These are phyloP conservation scores for Diaporthe ilicicola DNA, from an alignment of 2,329 filamentous ascomycete species.

Conservation along the genomic window DNA sequence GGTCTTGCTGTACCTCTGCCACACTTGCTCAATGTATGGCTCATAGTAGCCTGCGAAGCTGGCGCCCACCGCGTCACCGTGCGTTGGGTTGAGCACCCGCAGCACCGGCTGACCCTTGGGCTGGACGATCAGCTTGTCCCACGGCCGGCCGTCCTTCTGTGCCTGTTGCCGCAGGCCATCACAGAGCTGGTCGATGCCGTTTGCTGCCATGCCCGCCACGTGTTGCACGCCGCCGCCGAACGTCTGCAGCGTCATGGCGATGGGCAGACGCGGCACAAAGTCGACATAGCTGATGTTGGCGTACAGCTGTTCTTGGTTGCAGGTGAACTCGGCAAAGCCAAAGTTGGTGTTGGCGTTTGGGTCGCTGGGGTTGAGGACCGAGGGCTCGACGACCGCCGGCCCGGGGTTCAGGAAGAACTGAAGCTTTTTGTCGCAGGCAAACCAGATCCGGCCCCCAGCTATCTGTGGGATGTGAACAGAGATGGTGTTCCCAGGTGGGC, in stretches of 20 bases:
- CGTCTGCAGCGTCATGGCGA: constrained; percentile 59
- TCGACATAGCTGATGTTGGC: constrained; percentile 75
- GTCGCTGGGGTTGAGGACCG: constrained; percentile 69
- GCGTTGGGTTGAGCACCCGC: constrained; percentile 54
- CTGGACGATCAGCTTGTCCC: constrained; percentile 64
- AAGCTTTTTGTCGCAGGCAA: constrained; percentile 61
- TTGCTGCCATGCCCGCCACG: constrained; percentile 64
- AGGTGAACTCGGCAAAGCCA: constrained; percentile 69
- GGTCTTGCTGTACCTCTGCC: constrained; percentile 46
- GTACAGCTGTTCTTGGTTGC: constrained; percentile 64
- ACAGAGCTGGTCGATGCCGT: constrained; percentile 66
- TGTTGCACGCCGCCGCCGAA: constrained; percentile 53
- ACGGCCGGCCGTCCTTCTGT: constrained; percentile 62
- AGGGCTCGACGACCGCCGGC: constrained; percentile 72
- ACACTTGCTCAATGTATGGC: constrained; percentile 52
- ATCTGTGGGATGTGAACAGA: constrained; percentile 69
- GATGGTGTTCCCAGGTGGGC: constrained; percentile 61
- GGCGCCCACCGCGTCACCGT: constrained; percentile 51
- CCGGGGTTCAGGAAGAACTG: constrained; percentile 72
- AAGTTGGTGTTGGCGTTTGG: constrained; percentile 62
- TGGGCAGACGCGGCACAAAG: constrained; percentile 65
- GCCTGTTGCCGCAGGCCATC: constrained; percentile 63
- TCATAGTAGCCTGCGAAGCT: constrained; percentile 55
- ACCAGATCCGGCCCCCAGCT: constrained; percentile 71
- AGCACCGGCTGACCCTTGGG: constrained; percentile 42